A percentile compares a stretch with the other conserved stretches of the same genome.
These are phyloP conservation scores for Gaeumannomyces tritici DNA, from an alignment of 2,329 filamentous ascomycete genomes.

Conservation along the genomic window DNA sequence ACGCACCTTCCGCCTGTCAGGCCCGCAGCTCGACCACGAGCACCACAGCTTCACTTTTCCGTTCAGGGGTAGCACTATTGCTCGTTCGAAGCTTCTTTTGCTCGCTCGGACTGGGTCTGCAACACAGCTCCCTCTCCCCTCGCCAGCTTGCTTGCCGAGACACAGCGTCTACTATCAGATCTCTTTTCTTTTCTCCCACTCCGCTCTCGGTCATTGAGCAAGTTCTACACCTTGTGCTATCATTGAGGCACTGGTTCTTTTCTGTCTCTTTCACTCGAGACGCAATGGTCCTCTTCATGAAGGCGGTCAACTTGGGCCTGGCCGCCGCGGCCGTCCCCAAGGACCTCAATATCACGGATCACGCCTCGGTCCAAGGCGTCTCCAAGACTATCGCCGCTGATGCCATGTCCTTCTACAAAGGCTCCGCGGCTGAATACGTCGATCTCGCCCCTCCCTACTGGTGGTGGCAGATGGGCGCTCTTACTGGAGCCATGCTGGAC, in stretches of 20 bases:
- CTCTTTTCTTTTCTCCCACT: not conserved
- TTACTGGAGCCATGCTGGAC: conserved; percentile 60
- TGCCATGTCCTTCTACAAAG: conserved; percentile 55
- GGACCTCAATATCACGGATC: conserved; percentile 24
- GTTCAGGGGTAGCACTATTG: not conserved
- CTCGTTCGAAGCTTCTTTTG: not conserved
- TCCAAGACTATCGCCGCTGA: conserved; percentile 51
- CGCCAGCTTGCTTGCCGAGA: not conserved
- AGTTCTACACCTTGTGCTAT: not conserved
- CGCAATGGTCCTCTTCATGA: conserved; percentile 15
- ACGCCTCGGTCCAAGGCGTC: conserved; percentile 53
- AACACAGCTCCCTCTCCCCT: not conserved
- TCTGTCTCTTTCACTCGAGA: not conserved
- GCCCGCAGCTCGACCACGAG: not conserved
- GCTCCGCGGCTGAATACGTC: conserved; percentile 41
- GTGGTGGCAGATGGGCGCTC: conserved; percentile 57
- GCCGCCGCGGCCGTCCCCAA: conserved; percentile 13
- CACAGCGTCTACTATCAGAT: not conserved
- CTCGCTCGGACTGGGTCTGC: not conserved
- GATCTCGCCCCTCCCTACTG: conserved; percentile 59
- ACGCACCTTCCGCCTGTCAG: not conserved
- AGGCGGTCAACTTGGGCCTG: conserved; percentile 12
- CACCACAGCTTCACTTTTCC: not conserved
- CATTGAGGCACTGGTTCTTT: not conserved
- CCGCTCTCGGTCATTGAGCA: not conserved